Evolutionary conservation across 139 green algal species (phyloP), one percentile per base, ranked within the genome.

Genomic region (Monoraphidium neglectum): DNA sequence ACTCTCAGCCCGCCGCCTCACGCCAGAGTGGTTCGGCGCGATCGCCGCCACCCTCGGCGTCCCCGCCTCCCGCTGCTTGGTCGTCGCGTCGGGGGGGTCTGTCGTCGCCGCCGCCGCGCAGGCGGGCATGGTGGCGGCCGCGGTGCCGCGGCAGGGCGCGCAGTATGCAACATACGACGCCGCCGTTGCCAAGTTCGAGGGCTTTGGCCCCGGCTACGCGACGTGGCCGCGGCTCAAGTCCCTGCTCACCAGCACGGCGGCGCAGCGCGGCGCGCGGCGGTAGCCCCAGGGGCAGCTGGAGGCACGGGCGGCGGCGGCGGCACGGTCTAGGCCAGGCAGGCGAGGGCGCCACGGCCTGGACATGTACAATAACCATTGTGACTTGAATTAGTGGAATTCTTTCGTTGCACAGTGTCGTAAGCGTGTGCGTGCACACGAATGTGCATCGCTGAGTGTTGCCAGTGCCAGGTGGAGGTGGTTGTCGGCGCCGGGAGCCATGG

Each of bases 151-250:
- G 37, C 78, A 85, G 69, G 72, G 76, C 18, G 80, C 79, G 0
- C 57, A 66, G 15, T 36, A 57, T 49, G 79, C 74, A 4, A 70
- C 30, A 28, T 85, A 77, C 35, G 62, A 74, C 24, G 46, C 68
- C 5, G 80, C 80, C 4, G 43, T 36, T 1, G 74, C 54, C 73
- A 85, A 85, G 74, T 85, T 82, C 72, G 80, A 79, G 28, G 74
- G 74, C 0, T 79, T 71, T 21, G 80, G 80, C 23, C 56, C 80
- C 4, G 80, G 80, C 1, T 63, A 73, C 10, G 65, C 62, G 26
- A 82, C 80, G 1, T 85, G 79, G 79, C 62, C 77, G 33, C 72
- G 77, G 33, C 38, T 84, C 60, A 16, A 4, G 18, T 4, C 40
- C 2, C 26, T 80, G 53, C 8, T 12, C 8, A 8, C 8, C 43